Percentiles rank a stretch among this genome's conserved stretches.
Conservation (phyloP, 495 filamentous ascomycete species). For the Penicillium cinerascens region DNA sequence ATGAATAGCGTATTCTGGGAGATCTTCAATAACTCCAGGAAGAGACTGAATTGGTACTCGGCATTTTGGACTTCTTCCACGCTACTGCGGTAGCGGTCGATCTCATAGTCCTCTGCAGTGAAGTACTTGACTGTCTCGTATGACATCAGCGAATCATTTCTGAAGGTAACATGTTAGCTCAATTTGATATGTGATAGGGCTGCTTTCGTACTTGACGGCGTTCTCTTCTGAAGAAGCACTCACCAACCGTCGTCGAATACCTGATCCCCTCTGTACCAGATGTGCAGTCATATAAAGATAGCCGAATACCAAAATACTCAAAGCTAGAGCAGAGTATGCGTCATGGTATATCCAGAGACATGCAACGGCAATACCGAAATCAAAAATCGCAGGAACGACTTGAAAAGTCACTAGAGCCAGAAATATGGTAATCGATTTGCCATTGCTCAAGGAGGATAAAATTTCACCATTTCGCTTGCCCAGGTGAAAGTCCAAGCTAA, state of each 20-base stretch:
- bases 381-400: conserved; percentile 76
- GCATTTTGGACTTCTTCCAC: no score
- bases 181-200: no score
- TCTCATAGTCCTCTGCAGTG: conserved; percentile 80
- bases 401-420: conserved; percentile 75
- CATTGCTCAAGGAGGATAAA: conserved; percentile 78
- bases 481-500: conserved; percentile 83
- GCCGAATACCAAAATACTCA: conserved; percentile 70
- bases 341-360: conserved; percentile 78
- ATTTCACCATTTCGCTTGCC: conserved; percentile 84
- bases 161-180: not conserved
- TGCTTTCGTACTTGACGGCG: conserved; percentile 77
- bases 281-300: conserved; percentile 81
- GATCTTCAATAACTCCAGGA: conserved; percentile 76
- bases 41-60: conserved; percentile 69
- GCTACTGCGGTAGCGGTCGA: conserved; percentile 66
- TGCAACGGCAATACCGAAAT: conserved; percentile 71
- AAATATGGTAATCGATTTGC: conserved; percentile 78
- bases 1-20: conserved; percentile 79
- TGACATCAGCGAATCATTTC: conserved; percentile 78
- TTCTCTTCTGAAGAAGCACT: conserved; percentile 79
- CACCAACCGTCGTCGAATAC: conserved; percentile 73
- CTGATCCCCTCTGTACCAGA: conserved; percentile 73
- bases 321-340: conserved; percentile 71
- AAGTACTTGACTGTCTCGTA: conserved; percentile 94